Conservation (phyloP, 768 basidiomycete genomes). For the Psilocybe subaeruginosa region DNA sequence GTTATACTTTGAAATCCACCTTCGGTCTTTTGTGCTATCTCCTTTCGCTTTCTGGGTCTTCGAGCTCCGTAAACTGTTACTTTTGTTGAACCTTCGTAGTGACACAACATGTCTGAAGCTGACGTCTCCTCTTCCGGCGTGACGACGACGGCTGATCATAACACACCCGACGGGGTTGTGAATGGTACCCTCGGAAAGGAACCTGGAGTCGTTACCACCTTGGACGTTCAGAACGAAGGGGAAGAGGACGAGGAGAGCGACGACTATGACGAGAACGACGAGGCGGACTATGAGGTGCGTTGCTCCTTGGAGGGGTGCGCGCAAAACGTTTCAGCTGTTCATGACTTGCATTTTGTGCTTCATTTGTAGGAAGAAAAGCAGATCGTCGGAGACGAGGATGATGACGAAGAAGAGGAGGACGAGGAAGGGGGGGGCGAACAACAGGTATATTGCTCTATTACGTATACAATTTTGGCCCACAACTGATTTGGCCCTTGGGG, state of each 20-base stretch:
- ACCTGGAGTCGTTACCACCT: conserved; percentile 4
- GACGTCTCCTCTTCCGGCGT: background rate
- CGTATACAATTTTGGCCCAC: background rate
- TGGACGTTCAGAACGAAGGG: conserved; percentile 15
- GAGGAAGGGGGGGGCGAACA: conserved; percentile 14
- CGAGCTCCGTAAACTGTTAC: too few relatives aligned
- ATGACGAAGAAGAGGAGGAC: conserved; percentile 28
- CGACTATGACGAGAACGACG: conserved; percentile 28
- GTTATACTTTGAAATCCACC: background rate
- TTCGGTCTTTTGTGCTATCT: background rate
- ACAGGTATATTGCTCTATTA: conserved; percentile 8
- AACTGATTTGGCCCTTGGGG: background rate
- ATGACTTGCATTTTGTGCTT: background rate
- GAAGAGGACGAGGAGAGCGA: conserved; percentile 31
- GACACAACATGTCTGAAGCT: conserved; percentile 8
- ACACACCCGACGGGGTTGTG: background rate
- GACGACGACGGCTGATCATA: conserved; percentile 3
- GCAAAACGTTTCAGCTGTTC: background rate
- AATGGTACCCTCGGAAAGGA: conserved; percentile 6
- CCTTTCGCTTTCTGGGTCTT: background rate
- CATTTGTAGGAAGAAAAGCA: conserved; percentile 23
- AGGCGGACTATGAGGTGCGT: conserved; percentile 27
- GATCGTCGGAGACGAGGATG: conserved; percentile 26
- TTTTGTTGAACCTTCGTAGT: background rate
- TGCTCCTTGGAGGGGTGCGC: background rate